phyloP scores from a whole-genome alignment of 225 moss, liverwort and hornwort genomes.

The Anthoceros angustus region DNA sequence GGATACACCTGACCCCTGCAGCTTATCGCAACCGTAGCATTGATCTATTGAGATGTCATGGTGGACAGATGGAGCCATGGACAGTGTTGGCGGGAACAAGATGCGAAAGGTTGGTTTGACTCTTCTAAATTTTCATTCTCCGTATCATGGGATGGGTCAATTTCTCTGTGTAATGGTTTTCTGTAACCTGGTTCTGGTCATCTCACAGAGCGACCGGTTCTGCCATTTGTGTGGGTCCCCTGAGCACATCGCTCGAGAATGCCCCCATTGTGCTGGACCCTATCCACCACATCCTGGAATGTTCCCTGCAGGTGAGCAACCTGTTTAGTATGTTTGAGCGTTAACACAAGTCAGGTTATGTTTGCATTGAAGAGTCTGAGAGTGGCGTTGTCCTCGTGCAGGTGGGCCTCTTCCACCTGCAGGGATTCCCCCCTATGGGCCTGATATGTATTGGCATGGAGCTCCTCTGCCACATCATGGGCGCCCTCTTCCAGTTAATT shows the following conservation, averaged over 20 bases:
- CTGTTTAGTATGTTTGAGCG: neutral
- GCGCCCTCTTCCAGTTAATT: conserved; percentile 50
- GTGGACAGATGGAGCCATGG: conserved; percentile 85
- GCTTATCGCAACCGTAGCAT: neutral
- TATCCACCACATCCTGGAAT: conserved; percentile 70
- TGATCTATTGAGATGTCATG: neutral
- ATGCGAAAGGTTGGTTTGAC: conserved; percentile 43
- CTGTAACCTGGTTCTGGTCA: conserved; percentile 7
- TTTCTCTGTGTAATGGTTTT: conserved; percentile 3
- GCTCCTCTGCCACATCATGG: conserved; percentile 67
- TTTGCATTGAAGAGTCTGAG: neutral
- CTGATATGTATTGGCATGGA: conserved; percentile 87
- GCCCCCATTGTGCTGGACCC: conserved; percentile 57
- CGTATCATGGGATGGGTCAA: neutral
- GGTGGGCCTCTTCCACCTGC: conserved; percentile 37
- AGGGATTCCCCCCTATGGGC: conserved; percentile 59
- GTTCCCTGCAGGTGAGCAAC: conserved; percentile 61
- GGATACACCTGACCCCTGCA: conserved; percentile 13
- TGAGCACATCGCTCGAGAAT: conserved; percentile 92
- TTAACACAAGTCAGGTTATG: neutral
- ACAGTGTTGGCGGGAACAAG: conserved; percentile 60
- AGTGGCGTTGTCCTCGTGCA: neutral
- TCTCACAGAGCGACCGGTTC: conserved; percentile 55
- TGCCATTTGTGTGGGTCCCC: conserved; percentile 94
- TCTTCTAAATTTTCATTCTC: neutral